Evolutionary conservation across 75 land plant species (phyloP), one percentile per base, ranked within the genome.

Genomic region (Sequoia sempervirens): DNA sequence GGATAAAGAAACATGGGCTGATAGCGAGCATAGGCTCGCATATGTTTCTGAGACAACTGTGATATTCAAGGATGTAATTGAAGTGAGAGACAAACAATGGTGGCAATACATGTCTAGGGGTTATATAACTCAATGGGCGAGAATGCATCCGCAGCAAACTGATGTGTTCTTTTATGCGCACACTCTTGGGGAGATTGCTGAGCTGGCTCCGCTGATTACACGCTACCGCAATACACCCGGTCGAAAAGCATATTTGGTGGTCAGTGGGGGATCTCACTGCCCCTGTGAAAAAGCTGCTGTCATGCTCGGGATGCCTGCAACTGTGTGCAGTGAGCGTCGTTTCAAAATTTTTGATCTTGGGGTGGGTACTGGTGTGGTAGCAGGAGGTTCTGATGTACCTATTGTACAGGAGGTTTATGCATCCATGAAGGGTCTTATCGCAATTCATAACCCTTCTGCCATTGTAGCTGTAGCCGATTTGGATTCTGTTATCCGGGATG

Each of bases 41-140:
- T 85, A 90, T 18, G 91, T 90, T 66, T 79, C 87, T 26, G 91
- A 90, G 58, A 90, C 90, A 26, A 90, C 91, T n/a, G 90, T 89
- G 61, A 90, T 86, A 37, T 86, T 85, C 90, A 89, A 89, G 84
- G 87, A 84, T 34, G 86, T 90, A 30, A 87, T 90, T 68, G 76
- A 87, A 82, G 83, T 86, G 32, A 87, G 91, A 32, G 91, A 90
- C 68, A 84, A 85, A 14, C 91, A 90, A 84, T 90, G 91, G 91
- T 90, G 91, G 91, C 61, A 87, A 83, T 75, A 90, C 32, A 66
- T 90, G 53, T 72, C 87, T 23, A 64, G 85, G 74, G 91, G 91
- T 64, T 90, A 88, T 56, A 81, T 88, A n/a, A 90, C 91, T 38
- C 91, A 90, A 56, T 90, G 91, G 91, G 91, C 91, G 1, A 82